Evolutionary conservation across 768 basidiomycete species (phyloP).

Genomic region (Boletus vinaceobasis): DNA sequence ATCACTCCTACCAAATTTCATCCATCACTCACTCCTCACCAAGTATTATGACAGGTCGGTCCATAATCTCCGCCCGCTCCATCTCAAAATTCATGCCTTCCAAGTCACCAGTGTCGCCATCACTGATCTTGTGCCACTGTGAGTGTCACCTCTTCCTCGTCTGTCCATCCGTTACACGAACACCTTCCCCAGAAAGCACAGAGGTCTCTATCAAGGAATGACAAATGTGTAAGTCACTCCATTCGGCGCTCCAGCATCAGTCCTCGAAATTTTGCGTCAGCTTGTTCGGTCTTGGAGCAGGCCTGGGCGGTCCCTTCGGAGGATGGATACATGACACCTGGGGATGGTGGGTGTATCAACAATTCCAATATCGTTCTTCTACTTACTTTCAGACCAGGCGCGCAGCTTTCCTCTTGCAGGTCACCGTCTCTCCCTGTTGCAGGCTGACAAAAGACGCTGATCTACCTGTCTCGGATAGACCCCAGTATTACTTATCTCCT

Average conservation of each 20-base stretch:
- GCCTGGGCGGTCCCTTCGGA: conserved; percentile 75
- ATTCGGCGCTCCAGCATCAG: conserved; percentile 1
- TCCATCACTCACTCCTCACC: conserved; percentile 18
- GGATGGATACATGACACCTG: conserved; percentile 83
- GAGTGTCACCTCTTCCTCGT: conserved; percentile 29
- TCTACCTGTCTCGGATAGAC: conserved; percentile 42
- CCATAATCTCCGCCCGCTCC: neutral
- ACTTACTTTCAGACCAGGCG: conserved; percentile 51
- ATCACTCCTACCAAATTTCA: neutral
- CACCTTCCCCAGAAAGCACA: conserved; percentile 55
- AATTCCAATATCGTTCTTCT: neutral
- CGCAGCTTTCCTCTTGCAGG: conserved; percentile 83
- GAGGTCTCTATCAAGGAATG: conserved; percentile 90
- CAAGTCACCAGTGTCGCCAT: conserved; percentile 80
- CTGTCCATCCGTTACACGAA: neutral
- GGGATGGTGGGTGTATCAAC: conserved; percentile 62
- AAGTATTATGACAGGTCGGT: conserved; percentile 80
- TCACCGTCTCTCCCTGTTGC: conserved; percentile 28
- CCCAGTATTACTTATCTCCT: conserved; percentile 71
- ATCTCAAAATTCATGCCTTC: conserved; percentile 19
- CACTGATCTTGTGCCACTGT: conserved; percentile 88
- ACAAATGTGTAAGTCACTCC: conserved; percentile 67
- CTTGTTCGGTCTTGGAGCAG: conserved; percentile 80
- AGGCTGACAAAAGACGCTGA: conserved; percentile 7
- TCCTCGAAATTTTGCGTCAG: conserved; percentile 36